Evolutionary conservation across 1,284 basidiomycete species (phyloP).

Genomic region (Ustilago bromivora): DNA sequence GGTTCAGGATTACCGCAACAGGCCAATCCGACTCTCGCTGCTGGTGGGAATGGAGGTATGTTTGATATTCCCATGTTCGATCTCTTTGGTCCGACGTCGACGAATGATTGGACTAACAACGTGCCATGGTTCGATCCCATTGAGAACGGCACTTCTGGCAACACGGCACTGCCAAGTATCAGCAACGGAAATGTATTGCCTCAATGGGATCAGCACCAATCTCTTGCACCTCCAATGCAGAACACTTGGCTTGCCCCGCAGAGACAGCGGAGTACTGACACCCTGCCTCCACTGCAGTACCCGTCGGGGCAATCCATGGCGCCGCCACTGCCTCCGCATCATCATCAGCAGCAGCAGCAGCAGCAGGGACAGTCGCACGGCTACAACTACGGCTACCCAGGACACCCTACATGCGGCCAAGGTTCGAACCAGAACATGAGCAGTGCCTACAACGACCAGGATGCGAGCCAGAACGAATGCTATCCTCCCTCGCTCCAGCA

Average conservation of each 20-base stretch:
- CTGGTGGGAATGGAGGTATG: slow-evolving; percentile 33
- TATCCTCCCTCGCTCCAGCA: slow-evolving; percentile 3
- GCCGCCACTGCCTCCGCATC: slow-evolving; percentile 3
- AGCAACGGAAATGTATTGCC: slow-evolving; percentile 11
- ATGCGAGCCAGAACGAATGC: slow-evolving; percentile 3
- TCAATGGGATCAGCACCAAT: slow-evolving; percentile 16
- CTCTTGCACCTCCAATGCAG: slow-evolving; percentile 1
- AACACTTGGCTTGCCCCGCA: slow-evolving; percentile 20
- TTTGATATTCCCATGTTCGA: slow-evolving; percentile 51
- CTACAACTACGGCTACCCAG: slow-evolving; percentile 21
- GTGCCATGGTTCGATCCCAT: slow-evolving; percentile 50
- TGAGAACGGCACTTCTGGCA: slow-evolving; percentile 9
- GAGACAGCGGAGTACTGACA: slow-evolving; percentile 24
- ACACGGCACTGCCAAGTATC: slow-evolving; percentile 13
- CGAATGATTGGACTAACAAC: slow-evolving; percentile 45
- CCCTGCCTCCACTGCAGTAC: slow-evolving; percentile 30
- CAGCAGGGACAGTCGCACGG: slow-evolving; percentile 1
- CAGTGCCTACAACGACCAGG: slow-evolving; percentile 10
- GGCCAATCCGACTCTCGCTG: slow-evolving; percentile 2
- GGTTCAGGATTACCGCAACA: slow-evolving; percentile 24
- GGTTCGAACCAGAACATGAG: slow-evolving; percentile 1
- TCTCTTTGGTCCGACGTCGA: slow-evolving; percentile 23
- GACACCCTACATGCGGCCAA: background rate
- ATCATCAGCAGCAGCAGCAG: slow-evolving; percentile 1
- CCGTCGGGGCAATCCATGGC: slow-evolving; percentile 8